These are phyloP conservation scores for Primulina tabacum DNA, from an alignment of 257 asterid genomes.

Conservation along the genomic window DNA sequence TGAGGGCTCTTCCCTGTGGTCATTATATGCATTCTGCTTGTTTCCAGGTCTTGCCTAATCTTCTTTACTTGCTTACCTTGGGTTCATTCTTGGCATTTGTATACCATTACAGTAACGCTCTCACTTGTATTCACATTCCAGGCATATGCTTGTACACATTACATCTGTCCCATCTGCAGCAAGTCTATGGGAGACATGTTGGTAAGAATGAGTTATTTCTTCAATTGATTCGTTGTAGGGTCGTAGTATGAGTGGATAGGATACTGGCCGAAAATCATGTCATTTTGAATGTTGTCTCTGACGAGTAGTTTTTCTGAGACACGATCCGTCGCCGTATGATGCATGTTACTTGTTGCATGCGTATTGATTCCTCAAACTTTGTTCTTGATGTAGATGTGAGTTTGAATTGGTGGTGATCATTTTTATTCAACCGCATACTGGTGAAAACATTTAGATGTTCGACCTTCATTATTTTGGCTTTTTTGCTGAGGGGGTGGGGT, in stretches of 20 bases:
- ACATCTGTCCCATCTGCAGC: conserved; percentile 96
- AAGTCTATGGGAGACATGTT: conserved; percentile 99
- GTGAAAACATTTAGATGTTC: neutral
- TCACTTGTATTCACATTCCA: conserved; percentile 24
- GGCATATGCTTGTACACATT: conserved; percentile 97
- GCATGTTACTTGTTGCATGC: neutral
- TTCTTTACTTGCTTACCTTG: conserved; percentile 8
- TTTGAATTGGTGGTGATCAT: neutral
- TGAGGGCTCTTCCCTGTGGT: conserved; percentile 94
- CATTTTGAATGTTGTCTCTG: neutral
- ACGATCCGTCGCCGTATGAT: neutral
- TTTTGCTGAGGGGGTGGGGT: too few relatives aligned
- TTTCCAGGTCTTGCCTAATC: conserved; percentile 64
- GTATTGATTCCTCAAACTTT: neutral
- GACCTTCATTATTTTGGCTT: too few relatives aligned
- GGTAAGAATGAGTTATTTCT: conserved; percentile 50
- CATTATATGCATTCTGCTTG: conserved; percentile 99
- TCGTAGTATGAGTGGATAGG: neutral
- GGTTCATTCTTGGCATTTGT: neutral
- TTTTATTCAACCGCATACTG: neutral
- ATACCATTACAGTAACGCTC: neutral
- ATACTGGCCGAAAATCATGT: neutral
- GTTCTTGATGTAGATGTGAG: neutral
- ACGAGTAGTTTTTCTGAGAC: neutral
- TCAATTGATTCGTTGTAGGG: neutral